Percentiles rank a stretch among this genome's conserved stretches.
Evolutionary conservation across 192 early-diverging fungal species (phyloP).

Genomic region (Backusella psychrophila): DNA sequence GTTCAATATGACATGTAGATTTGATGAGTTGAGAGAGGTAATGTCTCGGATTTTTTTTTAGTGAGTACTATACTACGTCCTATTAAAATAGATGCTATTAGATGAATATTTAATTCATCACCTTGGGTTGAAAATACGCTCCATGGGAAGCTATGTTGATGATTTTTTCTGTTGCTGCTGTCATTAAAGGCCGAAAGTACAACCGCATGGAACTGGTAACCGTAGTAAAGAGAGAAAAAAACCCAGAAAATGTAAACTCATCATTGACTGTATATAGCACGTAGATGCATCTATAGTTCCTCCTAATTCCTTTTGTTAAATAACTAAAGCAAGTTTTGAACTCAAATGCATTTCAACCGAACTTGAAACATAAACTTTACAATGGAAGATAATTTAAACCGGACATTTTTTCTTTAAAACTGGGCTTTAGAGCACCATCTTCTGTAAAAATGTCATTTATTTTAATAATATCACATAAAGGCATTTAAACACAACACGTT

Average conservation of each 20-base stretch:
- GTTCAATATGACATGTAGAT: background rate
- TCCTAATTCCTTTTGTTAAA: background rate
- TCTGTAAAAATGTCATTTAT: no score
- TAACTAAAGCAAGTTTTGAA: background rate
- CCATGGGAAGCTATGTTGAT: background rate
- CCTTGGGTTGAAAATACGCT: background rate
- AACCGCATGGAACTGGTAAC: background rate
- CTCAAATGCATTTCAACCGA: background rate
- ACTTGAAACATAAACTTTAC: background rate
- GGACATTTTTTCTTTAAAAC: background rate
- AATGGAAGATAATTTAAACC: background rate
- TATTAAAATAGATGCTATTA: background rate
- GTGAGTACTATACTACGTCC: background rate
- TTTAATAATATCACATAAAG: background rate
- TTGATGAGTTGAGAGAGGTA: background rate
- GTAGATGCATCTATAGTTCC: background rate
- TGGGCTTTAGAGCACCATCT: background rate
- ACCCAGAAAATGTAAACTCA: background rate
- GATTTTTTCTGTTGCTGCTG: background rate
- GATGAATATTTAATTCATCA: background rate
- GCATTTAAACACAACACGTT: background rate
- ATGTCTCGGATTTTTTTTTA: background rate
- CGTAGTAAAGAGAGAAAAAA: background rate
- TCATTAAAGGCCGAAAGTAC: background rate
- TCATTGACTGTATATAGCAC: background rate